phyloP scores from a whole-genome alignment of 1,284 basidiomycete genomes.

The Neonothopanus nambi region DNA sequence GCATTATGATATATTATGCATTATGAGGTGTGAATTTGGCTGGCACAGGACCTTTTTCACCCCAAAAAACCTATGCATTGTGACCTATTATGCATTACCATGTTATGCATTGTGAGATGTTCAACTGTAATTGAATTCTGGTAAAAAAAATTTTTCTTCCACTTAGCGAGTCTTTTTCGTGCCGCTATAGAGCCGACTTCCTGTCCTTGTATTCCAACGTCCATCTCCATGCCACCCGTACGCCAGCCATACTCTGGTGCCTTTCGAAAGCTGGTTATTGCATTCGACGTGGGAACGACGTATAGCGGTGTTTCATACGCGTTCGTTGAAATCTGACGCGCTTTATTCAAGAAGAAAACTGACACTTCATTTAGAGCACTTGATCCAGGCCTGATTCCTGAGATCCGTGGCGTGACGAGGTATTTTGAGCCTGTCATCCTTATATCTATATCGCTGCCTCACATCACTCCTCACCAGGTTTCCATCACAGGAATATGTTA shows the following conservation, averaged over 20 bases:
- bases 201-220: not conserved
- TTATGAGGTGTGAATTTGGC: no score
- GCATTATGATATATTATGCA: no score
- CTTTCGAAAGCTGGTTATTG: conserved; percentile 33
- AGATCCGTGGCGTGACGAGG: conserved; percentile 40
- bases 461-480: not conserved
- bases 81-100: no score
- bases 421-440: conserved; percentile 13
- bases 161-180: not conserved
- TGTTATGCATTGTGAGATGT: no score
- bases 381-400: conserved; percentile 39
- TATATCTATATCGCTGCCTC: not conserved
- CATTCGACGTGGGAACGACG: conserved; percentile 47
- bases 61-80: no score
- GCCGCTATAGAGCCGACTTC: not conserved
- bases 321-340: not conserved
- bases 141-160: not conserved
- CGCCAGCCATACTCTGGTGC: conserved; percentile 3
- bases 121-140: not conserved
- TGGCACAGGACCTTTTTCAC: no score
- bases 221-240: not conserved
- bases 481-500: conserved; percentile 37
- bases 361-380: conserved; percentile 17
- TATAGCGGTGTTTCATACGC: conserved; percentile 26
- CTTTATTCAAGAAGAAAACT: not conserved